A percentile compares a stretch with the other conserved stretches of the same genome.
Conservation (phyloP, 441 rosid genomes). For the Populus hybrid region DNA sequence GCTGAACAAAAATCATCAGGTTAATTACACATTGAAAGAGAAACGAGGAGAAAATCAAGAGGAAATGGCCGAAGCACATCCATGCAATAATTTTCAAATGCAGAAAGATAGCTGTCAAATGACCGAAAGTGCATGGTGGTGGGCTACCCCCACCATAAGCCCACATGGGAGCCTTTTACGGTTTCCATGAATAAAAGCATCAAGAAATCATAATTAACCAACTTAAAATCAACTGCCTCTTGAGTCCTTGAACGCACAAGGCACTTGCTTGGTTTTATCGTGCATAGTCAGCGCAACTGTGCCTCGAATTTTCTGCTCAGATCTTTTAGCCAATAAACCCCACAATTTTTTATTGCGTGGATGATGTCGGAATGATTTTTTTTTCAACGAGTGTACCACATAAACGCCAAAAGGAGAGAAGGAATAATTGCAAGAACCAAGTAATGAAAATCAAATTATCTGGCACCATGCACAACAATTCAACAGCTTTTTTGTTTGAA, state of each 20-base stretch:
- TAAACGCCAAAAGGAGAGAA: too few relatives aligned
- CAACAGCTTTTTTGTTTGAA: too few relatives aligned
- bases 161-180: neutral
- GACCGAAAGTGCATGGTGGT: constrained; percentile 6
- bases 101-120: constrained; percentile 5
- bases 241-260: neutral
- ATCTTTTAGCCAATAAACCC: too few relatives aligned
- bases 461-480: too few relatives aligned
- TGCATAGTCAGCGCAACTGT: neutral
- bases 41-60: neutral
- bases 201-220: neutral
- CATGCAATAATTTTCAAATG: constrained; percentile 1
- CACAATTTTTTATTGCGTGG: too few relatives aligned
- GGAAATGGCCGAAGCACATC: neutral
- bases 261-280: too few relatives aligned
- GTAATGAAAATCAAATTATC: neutral
- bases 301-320: too few relatives aligned
- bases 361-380: too few relatives aligned
- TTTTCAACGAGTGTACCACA: too few relatives aligned
- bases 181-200: neutral
- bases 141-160: neutral
- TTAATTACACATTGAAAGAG: neutral
- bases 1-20: neutral
- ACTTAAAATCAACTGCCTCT: neutral
- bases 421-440: neutral